phyloP scores from a whole-genome alignment of 306 rosid species.

The Dryas drummondii region DNA sequence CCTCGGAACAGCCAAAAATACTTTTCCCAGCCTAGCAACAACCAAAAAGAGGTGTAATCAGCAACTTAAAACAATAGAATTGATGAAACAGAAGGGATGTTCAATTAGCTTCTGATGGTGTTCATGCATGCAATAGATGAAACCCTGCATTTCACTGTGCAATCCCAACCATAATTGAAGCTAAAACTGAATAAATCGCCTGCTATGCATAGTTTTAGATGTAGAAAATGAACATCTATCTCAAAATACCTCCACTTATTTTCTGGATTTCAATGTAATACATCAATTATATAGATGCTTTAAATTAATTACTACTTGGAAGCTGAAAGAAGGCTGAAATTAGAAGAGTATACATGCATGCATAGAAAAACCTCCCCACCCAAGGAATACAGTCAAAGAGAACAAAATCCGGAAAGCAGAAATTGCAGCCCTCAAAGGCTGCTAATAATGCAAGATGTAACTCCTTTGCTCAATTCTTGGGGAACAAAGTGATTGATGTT shows the following conservation, averaged over 20 bases:
- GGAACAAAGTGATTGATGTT: conserved; percentile 39
- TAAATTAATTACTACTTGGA: conserved; percentile 3
- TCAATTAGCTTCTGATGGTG: conserved; percentile 7
- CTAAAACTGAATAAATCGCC: conserved; percentile 15
- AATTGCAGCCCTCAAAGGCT: neutral
- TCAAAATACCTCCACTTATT: conserved; percentile 11
- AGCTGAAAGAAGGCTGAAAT: neutral
- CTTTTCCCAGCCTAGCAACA: conserved; percentile 52
- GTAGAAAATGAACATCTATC: neutral
- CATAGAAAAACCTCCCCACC: conserved; percentile 1
- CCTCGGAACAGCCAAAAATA: conserved; percentile 27
- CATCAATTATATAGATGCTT: neutral
- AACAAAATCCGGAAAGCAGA: neutral
- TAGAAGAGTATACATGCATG: neutral
- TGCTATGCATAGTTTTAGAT: neutral
- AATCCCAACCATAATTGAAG: conserved; percentile 19
- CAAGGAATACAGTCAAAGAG: neutral
- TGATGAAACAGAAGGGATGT: conserved; percentile 10
- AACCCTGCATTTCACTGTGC: conserved; percentile 22
- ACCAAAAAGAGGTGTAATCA: conserved; percentile 33
- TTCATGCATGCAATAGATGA: conserved; percentile 9
- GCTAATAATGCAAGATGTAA: conserved; percentile 11
- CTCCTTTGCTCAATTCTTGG: conserved; percentile 30
- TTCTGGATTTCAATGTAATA: neutral
- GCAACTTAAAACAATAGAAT: conserved; percentile 24